Evolutionary conservation across 768 basidiomycete species (phyloP).

Genomic region (Amanita molliuscula): DNA sequence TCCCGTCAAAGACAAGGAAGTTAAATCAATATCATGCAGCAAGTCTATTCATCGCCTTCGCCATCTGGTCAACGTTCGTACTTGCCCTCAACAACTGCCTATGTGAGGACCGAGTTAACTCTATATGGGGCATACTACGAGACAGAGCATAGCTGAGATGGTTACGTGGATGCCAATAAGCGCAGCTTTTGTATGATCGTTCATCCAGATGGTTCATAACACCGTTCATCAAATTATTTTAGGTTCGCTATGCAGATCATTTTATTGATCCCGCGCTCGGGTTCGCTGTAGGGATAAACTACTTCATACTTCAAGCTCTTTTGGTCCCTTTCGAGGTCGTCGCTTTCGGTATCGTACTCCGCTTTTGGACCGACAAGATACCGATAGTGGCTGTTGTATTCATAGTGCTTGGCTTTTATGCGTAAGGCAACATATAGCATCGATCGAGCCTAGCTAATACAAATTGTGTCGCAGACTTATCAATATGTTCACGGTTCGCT

Average conservation of each 20-base stretch:
- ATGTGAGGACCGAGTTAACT: conserved; percentile 12
- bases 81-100: conserved; percentile 39
- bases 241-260: conserved; percentile 50
- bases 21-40: conserved; percentile 15
- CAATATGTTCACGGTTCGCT: conserved; percentile 37
- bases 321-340: conserved; percentile 41
- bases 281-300: conserved; percentile 47
- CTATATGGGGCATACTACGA: not conserved
- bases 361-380: conserved; percentile 44
- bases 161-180: conserved; percentile 74
- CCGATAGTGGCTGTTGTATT: conserved; percentile 33
- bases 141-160: conserved; percentile 55
- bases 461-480: conserved; percentile 20
- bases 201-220: not conserved
- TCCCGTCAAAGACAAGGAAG: not conserved
- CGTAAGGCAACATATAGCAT: conserved; percentile 18
- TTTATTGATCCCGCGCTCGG: conserved; percentile 50
- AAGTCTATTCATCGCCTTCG: conserved; percentile 40
- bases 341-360: conserved; percentile 41
- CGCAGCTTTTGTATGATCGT: conserved; percentile 51
- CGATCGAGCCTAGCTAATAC: not conserved
- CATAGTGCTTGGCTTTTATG: conserved; percentile 30
- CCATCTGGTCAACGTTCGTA: conserved; percentile 38
- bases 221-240: not conserved
- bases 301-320: conserved; percentile 39